phyloP scores from a whole-genome alignment of 2,329 filamentous ascomycete species.

The Diaporthe sp. region DNA sequence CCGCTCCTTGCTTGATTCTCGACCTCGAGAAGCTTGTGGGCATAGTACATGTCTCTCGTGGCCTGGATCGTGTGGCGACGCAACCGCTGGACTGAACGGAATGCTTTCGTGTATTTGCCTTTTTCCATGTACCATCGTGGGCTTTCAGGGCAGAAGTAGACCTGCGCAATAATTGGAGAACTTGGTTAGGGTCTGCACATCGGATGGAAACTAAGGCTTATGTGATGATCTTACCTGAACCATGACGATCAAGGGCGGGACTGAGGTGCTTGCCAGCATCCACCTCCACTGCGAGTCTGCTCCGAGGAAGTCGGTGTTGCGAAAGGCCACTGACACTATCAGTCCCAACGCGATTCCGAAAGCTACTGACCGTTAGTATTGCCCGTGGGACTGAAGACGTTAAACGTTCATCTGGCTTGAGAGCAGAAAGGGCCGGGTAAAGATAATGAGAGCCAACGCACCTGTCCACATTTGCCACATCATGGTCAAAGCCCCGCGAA shows the following conservation, averaged over 20 bases:
- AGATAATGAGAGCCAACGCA: conserved; percentile 50
- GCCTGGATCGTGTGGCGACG: conserved; percentile 64
- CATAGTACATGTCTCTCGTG: conserved; percentile 65
- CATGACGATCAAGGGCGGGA: conserved; percentile 16
- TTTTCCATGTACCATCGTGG: conserved; percentile 69
- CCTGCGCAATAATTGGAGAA: background rate
- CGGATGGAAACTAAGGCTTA: background rate
- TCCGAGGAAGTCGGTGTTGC: conserved; percentile 14
- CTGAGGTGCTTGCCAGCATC: conserved; percentile 16
- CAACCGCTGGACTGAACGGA: conserved; percentile 59
- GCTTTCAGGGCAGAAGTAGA: conserved; percentile 66
- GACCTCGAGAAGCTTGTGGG: conserved; percentile 55
- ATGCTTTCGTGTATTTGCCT: conserved; percentile 60
- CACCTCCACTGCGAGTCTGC: conserved; percentile 9
- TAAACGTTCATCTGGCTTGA: background rate
- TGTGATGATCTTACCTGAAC: background rate
- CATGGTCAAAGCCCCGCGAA: conserved; percentile 56
- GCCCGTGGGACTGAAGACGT: conserved; percentile 56
- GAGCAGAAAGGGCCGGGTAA: background rate
- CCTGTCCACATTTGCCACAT: conserved; percentile 48
- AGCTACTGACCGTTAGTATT: conserved; percentile 63
- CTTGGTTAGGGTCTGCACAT: background rate
- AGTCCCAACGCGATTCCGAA: conserved; percentile 47
- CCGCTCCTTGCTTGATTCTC: conserved; percentile 48
- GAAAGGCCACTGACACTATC: conserved; percentile 4